Evolutionary conservation across 2,329 filamentous ascomycete species (phyloP).

Genomic region (Phialophora verrucosa): DNA sequence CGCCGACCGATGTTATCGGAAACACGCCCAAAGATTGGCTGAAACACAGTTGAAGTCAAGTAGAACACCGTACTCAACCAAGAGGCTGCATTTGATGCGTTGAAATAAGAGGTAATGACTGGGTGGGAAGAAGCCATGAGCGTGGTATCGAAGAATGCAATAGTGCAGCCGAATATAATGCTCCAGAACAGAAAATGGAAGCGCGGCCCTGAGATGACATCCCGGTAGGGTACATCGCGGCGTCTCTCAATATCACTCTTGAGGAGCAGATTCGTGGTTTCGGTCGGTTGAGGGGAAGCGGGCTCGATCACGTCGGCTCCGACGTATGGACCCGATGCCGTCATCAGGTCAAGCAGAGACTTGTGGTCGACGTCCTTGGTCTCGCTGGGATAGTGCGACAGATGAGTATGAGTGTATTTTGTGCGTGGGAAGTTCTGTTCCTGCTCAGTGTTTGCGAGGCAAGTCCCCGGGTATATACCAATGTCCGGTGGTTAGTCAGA

Average conservation of each 20-base stretch:
- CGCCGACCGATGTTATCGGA: constrained; percentile 72
- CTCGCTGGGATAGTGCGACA: neutral
- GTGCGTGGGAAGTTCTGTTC: neutral
- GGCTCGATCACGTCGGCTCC: constrained; percentile 8
- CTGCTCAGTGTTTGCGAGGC: neutral
- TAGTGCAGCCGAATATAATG: constrained; percentile 63
- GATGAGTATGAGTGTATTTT: neutral
- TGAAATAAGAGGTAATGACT: constrained; percentile 80
- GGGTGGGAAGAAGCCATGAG: constrained; percentile 83
- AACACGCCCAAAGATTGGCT: constrained; percentile 74
- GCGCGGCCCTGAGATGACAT: constrained; percentile 40
- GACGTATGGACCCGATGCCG: constrained; percentile 1
- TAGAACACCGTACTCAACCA: constrained; percentile 83
- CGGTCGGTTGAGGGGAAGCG: constrained; percentile 13
- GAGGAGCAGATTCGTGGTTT: constrained; percentile 27
- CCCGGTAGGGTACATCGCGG: constrained; percentile 27
- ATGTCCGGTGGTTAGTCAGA: constrained; percentile 1
- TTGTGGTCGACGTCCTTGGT: neutral
- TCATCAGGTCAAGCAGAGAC: neutral
- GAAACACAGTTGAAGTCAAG: constrained; percentile 75
- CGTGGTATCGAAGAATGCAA: constrained; percentile 72
- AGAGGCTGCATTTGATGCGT: constrained; percentile 76
- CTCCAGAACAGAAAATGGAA: constrained; percentile 70
- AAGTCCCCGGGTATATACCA: neutral
- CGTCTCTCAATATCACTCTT: constrained; percentile 10